Percentiles rank a stretch among this genome's conserved stretches.
These are phyloP conservation scores for Ogataea saltuana DNA, from an alignment of 805 yeast species.

Conservation along the genomic window DNA sequence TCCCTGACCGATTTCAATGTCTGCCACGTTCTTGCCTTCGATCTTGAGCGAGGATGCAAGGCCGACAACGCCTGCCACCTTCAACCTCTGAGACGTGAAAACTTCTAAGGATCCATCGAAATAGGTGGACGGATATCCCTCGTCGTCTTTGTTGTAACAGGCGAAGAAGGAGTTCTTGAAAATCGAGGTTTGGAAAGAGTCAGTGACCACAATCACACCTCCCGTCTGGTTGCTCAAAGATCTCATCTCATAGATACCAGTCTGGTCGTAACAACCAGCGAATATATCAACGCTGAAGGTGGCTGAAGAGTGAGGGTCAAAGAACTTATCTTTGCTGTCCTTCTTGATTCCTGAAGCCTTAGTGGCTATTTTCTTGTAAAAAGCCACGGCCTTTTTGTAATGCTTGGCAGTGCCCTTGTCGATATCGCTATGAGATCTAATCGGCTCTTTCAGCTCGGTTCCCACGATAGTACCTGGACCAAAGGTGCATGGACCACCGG, in stretches of 20 bases:
- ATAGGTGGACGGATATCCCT: constrained; percentile 84
- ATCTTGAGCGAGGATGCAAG: constrained; percentile 77
- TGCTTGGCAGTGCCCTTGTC: constrained; percentile 89
- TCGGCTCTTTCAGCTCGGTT: constrained; percentile 88
- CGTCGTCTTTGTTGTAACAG: constrained; percentile 82
- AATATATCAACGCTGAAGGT: constrained; percentile 87
- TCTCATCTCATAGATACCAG: constrained; percentile 94
- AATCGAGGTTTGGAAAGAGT: constrained; percentile 92
- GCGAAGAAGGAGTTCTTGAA: constrained; percentile 91
- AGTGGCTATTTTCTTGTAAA: constrained; percentile 71
- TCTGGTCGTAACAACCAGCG: constrained; percentile 96
- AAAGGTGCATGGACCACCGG: constrained; percentile 94
- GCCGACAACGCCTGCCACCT: constrained; percentile 91
- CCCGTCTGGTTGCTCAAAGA: constrained; percentile 82
- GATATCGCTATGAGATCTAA: constrained; percentile 95
- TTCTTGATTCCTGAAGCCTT: constrained; percentile 57
- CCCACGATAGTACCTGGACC: constrained; percentile 95
- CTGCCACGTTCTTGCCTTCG: constrained; percentile 77
- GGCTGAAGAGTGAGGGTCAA: constrained; percentile 42
- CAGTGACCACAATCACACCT: constrained; percentile 84
- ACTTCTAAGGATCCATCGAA: constrained; percentile 88
- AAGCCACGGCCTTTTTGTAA: constrained; percentile 81
- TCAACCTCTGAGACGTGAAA: constrained; percentile 82
- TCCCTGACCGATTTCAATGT: constrained; percentile 91
- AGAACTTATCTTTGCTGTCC: constrained; percentile 38